Evolutionary conservation across 2,329 filamentous ascomycete genomes (phyloP).

Genomic region (Kalmusia sp.): DNA sequence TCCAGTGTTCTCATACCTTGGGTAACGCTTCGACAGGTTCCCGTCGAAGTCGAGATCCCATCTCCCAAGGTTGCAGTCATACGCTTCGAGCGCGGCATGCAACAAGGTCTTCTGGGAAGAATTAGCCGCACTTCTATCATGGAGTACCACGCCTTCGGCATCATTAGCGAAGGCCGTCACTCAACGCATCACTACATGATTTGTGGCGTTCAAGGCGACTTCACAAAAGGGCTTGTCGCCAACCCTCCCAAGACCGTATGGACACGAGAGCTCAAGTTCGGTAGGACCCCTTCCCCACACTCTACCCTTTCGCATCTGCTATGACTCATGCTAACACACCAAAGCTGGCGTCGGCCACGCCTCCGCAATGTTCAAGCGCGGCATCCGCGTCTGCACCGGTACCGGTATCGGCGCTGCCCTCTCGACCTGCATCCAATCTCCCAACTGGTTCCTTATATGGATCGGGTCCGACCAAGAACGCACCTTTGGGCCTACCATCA

Average conservation of each 20-base stretch:
- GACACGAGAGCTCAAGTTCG: constrained; percentile 45
- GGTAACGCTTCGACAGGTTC: constrained; percentile 44
- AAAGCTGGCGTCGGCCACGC: constrained; percentile 43
- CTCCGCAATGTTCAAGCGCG: constrained; percentile 45
- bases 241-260: constrained; percentile 43
- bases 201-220: constrained; percentile 47
- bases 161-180: constrained; percentile 43
- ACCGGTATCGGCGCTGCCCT: constrained; percentile 45
- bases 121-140: constrained; percentile 46
- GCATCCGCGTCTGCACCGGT: constrained; percentile 45
- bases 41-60: constrained; percentile 43
- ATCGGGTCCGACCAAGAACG: constrained; percentile 45
- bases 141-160: constrained; percentile 47
- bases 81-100: constrained; percentile 44
- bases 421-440: constrained; percentile 43
- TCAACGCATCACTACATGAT: constrained; percentile 43
- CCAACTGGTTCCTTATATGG: constrained; percentile 47
- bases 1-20: constrained; percentile 41
- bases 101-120: constrained; percentile 42
- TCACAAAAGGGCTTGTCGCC: constrained; percentile 39
- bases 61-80: constrained; percentile 45
- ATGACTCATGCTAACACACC: constrained; percentile 17
- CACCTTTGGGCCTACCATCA: constrained; percentile 44
- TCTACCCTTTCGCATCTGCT: background rate
- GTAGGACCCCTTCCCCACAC: constrained; percentile 21